A percentile compares a stretch with the other conserved stretches of the same genome.
These are phyloP conservation scores for Carex littledalei DNA, from an alignment of 176 grass and related monocot species.

Conservation along the genomic window DNA sequence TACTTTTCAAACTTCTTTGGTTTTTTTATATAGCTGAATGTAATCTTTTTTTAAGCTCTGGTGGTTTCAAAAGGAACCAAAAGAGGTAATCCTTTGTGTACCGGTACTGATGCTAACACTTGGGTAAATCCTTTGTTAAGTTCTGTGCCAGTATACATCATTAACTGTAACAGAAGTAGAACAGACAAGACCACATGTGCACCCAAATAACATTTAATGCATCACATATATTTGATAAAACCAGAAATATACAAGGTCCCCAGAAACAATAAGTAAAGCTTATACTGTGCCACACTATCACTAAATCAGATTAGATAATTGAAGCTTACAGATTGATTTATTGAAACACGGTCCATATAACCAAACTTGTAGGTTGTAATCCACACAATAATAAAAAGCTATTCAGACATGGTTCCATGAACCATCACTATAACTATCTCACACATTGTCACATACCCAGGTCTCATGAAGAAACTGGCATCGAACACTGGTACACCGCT, in stretches of 20 bases:
- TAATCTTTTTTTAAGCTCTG: too few species aligned
- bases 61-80: neutral
- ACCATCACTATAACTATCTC: neutral
- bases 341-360: neutral
- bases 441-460: neutral
- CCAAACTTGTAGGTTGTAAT: too few species aligned
- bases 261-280: neutral
- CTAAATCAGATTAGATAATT: neutral
- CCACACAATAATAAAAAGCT: neutral
- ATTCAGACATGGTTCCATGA: neutral
- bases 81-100: neutral
- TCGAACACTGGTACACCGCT: slow-evolving; percentile 52
- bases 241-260: neutral
- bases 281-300: too few species aligned
- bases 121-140: neutral
- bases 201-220: neutral
- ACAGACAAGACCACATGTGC: neutral
- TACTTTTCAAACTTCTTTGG: neutral
- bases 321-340: neutral
- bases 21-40: too few species aligned
- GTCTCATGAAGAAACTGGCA: slow-evolving; percentile 47
- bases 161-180: neutral
- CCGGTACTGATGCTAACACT: neutral
- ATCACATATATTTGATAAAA: neutral
- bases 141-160: neutral